Conservation (phyloP, 192 early-diverging fungal genomes). For the Umbelopsis isabellina region DNA sequence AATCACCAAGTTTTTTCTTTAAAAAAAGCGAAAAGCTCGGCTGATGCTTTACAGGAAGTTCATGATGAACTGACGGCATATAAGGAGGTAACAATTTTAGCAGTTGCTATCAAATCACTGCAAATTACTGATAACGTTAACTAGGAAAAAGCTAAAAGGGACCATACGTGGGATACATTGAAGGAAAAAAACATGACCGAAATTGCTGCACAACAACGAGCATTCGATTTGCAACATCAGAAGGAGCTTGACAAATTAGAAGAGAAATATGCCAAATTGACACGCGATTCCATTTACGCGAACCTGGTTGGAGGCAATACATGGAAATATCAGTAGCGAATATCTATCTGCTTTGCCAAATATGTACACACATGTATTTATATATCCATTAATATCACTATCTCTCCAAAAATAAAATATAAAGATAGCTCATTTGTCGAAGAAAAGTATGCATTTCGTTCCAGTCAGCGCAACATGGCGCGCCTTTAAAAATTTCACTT, state of each 20-base stretch:
- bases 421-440: too few relatives aligned
- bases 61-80: background rate
- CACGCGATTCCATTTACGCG: constrained; percentile 31
- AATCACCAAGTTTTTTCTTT: background rate
- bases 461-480: too few relatives aligned
- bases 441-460: too few relatives aligned
- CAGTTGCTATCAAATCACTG: background rate
- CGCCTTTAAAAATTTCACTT: too few relatives aligned
- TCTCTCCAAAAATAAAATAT: too few relatives aligned
- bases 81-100: background rate
- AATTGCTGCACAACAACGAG: background rate
- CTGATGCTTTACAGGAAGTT: background rate
- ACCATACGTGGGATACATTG: background rate
- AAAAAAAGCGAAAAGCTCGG: background rate
- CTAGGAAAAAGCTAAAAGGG: background rate
- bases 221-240: constrained; percentile 5
- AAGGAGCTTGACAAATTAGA: constrained; percentile 32
- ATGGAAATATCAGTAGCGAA: constrained; percentile 11
- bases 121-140: background rate
- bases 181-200: background rate
- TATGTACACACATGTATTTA: too few relatives aligned
- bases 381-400: too few relatives aligned
- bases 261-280: constrained; percentile 33
- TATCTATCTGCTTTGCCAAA: too few relatives aligned
- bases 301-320: constrained; percentile 30